Percentiles rank a stretch among this genome's conserved stretches.
Conservation (phyloP, 495 filamentous ascomycete genomes). For the Hypoxylon perforatum region DNA sequence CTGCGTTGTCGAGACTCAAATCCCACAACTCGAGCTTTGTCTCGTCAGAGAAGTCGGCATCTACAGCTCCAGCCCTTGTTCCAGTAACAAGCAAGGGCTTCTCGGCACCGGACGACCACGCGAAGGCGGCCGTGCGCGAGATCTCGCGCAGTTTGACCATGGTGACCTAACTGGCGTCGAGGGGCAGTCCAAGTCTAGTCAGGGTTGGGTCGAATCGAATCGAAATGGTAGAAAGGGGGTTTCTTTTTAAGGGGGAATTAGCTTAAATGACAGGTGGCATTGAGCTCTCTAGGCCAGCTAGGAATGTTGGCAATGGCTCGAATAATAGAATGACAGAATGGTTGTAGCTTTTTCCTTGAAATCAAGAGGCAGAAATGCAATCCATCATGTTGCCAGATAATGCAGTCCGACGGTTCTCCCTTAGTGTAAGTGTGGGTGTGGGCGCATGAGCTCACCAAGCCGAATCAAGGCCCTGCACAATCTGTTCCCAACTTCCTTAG, state of each 20-base stretch:
- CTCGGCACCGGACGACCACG: constrained; percentile 85
- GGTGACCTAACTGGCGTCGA: constrained; percentile 49
- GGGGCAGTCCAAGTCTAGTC: constrained; percentile 18
- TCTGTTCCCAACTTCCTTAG: constrained; percentile 20
- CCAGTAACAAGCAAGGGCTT: constrained; percentile 91
- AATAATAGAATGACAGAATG: constrained; percentile 17
- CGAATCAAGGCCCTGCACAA: constrained; percentile 34
- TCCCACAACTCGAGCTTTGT: constrained; percentile 98
- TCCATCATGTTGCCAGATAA: constrained; percentile 49
- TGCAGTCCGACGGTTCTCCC: constrained; percentile 27
- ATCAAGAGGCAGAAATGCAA: constrained; percentile 20
- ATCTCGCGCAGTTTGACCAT: constrained; percentile 98
- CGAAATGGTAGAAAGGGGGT: constrained; percentile 9
- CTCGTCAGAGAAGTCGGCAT: constrained; percentile 97
- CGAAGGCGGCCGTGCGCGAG: constrained; percentile 93
- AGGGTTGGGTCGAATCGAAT: constrained; percentile 6
- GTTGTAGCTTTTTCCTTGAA: constrained; percentile 11
- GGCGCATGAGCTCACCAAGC: constrained; percentile 30
- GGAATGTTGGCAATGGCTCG: constrained; percentile 29
- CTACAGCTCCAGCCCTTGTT: constrained; percentile 92
- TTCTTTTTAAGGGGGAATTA: constrained; percentile 21
- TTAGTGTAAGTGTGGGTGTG: constrained; percentile 29
- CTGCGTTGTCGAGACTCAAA: constrained; percentile 77
- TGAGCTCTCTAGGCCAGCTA: constrained; percentile 50
- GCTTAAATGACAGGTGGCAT: constrained; percentile 48